Base-by-base conservation (phyloP, 2,329 filamentous ascomycete species). In the Dothidotthia symphoricarpi region DNA sequence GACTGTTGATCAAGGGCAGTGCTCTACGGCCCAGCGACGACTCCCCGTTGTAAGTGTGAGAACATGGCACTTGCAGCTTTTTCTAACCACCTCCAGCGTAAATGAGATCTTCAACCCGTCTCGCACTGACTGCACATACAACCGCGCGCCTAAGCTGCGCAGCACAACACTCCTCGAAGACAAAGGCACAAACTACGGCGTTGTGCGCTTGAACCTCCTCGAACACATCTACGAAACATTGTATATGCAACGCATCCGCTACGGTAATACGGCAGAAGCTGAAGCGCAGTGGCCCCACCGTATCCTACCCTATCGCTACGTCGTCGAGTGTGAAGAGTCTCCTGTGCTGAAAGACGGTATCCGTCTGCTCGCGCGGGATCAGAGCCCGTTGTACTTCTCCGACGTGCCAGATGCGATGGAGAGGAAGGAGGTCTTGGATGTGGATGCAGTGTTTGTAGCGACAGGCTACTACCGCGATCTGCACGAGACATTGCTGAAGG, bases 101-200 rank as follows among this genome's bases (percentile, higher is more conserved):
- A 97, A 97, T 67, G 89, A 93, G 59, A 87, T 97, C 61, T 97
- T 97, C 75, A 89, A 97, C 70, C 91, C 91, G 1, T 82, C 85
- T 24, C 85, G 83, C 43, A 82, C 95, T 19, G 86, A 95, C 63
- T 75, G 75, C 29, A 79, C 95, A 53, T 96, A 82, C 71, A 72
- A 78, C 32, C 81, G 83, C 50, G 73, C 83, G 0, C 70, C 82
- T 1, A 72, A 75, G 29, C 74, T 82, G 45, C 85, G 90, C 32
- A 71, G 76, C 22, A 68, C 71, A 11, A 73, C 74, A 16, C 72
- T 95, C 34, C 70, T 75, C 12, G 81, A 82, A 35, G 87, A 94
- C 53, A 84, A 85, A 43, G 82, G 82, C 19, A 97, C 91, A 44
- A 97, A 97, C 73, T 97, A 97, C 66, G 86, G 88, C 35, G 91